Percentiles rank a stretch among this genome's conserved stretches.
phyloP scores from a whole-genome alignment of 495 filamentous ascomycete species.

The Penicillium salamii region DNA sequence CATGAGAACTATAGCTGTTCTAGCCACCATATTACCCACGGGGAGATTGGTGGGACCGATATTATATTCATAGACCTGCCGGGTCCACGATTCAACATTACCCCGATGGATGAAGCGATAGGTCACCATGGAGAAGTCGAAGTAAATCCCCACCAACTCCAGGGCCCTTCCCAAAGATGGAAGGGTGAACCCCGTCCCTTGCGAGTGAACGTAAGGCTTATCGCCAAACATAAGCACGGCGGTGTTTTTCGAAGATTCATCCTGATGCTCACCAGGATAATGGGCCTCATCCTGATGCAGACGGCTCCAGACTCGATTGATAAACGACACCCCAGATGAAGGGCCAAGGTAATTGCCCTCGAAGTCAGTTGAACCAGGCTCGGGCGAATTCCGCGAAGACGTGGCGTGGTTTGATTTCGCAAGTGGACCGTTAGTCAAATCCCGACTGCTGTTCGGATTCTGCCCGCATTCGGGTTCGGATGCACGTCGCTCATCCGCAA shows the following conservation, averaged over 20 bases:
- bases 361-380: constrained; percentile 43
- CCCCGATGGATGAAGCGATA: constrained; percentile 45
- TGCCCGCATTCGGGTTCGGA: constrained; percentile 1
- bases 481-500: not conserved
- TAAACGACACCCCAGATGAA: constrained; percentile 44
- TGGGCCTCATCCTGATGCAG: constrained; percentile 41
- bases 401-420: constrained; percentile 4
- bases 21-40: constrained; percentile 35
- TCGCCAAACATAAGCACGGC: constrained; percentile 46
- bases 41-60: constrained; percentile 35
- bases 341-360: constrained; percentile 49
- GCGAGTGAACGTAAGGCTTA: constrained; percentile 35
- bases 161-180: constrained; percentile 35
- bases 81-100: constrained; percentile 39
- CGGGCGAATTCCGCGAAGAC: constrained; percentile 38
- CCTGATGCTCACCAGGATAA: constrained; percentile 31
- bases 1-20: constrained; percentile 43
- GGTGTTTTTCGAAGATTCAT: constrained; percentile 38
- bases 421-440: constrained; percentile 5
- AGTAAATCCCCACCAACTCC: constrained; percentile 40
- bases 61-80: constrained; percentile 35
- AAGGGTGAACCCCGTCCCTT: constrained; percentile 30
- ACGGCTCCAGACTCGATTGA: constrained; percentile 46
- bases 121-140: constrained; percentile 48
- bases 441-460: constrained; percentile 8